Conservation (phyloP, 768 basidiomycete species). For the Leccinum ochraceum region DNA sequence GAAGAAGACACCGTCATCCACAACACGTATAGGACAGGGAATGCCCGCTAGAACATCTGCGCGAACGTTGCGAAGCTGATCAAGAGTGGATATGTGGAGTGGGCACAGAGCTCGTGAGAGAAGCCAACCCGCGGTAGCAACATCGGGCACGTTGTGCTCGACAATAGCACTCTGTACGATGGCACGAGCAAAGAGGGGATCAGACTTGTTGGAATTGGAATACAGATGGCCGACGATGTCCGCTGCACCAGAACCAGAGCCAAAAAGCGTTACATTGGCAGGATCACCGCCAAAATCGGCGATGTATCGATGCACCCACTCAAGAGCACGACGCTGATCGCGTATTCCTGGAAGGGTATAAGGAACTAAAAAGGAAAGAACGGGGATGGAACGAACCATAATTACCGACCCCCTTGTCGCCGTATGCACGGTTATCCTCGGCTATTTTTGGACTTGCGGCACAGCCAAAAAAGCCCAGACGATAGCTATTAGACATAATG, state of each 20-base stretch:
- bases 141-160: constrained; percentile 61
- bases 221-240: constrained; percentile 65
- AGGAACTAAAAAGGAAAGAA: constrained; percentile 4
- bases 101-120: constrained; percentile 63
- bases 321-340: constrained; percentile 63
- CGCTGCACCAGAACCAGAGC: constrained; percentile 44
- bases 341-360: constrained; percentile 47
- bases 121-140: constrained; percentile 63
- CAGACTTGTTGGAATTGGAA: constrained; percentile 57
- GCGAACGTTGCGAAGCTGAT: constrained; percentile 61
- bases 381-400: constrained; percentile 52
- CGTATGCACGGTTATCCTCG: constrained; percentile 64
- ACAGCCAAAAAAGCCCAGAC: constrained; percentile 74
- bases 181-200: constrained; percentile 69
- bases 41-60: constrained; percentile 57
- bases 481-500: constrained; percentile 50
- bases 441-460: constrained; percentile 65
- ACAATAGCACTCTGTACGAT: constrained; percentile 74
- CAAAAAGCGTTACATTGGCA: constrained; percentile 42
- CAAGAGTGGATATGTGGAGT: constrained; percentile 53
- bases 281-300: constrained; percentile 69
- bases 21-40: constrained; percentile 51
- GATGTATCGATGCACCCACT: constrained; percentile 65
- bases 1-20: constrained; percentile 74
- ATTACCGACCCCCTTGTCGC: constrained; percentile 75